Evolutionary conservation across 2,329 filamentous ascomycete species (phyloP).

Genomic region (Akanthomyces uredinophilus): DNA sequence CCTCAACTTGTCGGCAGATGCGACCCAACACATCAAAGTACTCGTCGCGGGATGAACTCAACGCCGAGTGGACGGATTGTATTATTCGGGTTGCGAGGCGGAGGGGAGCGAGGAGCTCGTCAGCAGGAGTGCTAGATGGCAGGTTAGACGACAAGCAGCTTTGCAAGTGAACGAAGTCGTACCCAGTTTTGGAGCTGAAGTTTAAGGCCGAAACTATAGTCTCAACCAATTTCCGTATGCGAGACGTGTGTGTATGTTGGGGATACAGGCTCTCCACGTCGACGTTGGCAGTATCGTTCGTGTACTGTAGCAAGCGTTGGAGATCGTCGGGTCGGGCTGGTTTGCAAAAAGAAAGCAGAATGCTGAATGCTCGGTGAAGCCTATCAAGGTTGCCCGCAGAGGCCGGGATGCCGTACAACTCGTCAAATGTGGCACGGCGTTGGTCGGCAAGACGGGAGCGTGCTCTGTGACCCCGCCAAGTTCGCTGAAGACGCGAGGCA

Average conservation of each 20-base stretch:
- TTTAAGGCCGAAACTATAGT: conserved; percentile 33
- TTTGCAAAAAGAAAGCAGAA: conserved; percentile 48
- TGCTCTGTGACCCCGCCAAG: conserved; percentile 72
- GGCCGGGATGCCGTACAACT: conserved; percentile 40
- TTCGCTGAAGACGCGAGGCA: conserved; percentile 66
- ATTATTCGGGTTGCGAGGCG: conserved; percentile 1
- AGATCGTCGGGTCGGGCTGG: conserved; percentile 41
- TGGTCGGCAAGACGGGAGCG: conserved; percentile 53
- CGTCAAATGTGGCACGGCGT: conserved; percentile 60
- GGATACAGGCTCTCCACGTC: conserved; percentile 32
- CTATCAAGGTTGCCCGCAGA: conserved; percentile 31
- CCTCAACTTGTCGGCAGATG: background rate
- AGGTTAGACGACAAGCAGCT: background rate
- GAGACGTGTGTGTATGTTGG: conserved; percentile 23
- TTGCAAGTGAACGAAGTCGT: background rate
- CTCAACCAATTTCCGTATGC: conserved; percentile 31
- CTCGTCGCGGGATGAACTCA: background rate
- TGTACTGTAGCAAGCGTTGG: conserved; percentile 41
- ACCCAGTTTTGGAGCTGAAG: background rate
- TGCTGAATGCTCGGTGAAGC: conserved; percentile 37
- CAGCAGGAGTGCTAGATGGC: background rate
- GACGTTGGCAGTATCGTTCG: conserved; percentile 36
- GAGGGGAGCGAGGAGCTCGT: background rate
- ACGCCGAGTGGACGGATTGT: background rate
- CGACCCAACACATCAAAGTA: background rate